phyloP scores from a whole-genome alignment of 371 early-diverging fungal genomes.

The Sporodiniella umbellata region DNA sequence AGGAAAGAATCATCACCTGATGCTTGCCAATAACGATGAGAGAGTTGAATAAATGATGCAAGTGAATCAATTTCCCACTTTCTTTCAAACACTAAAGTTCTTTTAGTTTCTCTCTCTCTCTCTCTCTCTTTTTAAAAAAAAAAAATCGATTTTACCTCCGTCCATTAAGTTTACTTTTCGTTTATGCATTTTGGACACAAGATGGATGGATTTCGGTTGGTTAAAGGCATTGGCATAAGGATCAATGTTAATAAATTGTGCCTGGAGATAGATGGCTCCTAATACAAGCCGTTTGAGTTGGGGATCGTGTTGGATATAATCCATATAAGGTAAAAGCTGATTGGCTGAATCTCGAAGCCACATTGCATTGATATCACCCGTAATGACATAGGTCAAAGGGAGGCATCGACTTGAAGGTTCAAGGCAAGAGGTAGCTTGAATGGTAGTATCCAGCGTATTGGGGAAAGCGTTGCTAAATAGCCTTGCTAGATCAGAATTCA shows the following conservation, averaged over 20 bases:
- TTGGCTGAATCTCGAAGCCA: conserved; percentile 71
- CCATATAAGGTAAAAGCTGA: conserved; percentile 57
- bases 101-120: no score
- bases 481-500: conserved; percentile 44
- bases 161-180: background rate
- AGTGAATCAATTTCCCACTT: conserved; percentile 59
- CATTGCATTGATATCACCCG: conserved; percentile 69
- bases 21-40: conserved; percentile 39
- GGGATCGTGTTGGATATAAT: conserved; percentile 36
- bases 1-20: conserved; percentile 40
- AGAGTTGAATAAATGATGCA: conserved; percentile 50
- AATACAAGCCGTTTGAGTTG: conserved; percentile 42
- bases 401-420: conserved; percentile 5
- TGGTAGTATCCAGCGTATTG: conserved; percentile 64
- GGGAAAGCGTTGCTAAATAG: conserved; percentile 54
- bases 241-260: conserved; percentile 46
- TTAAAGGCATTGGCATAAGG: conserved; percentile 54
- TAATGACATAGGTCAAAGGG: conserved; percentile 57
- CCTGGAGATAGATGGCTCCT: conserved; percentile 54
- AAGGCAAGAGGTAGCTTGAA: conserved; percentile 29
- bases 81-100: conserved; percentile 29
- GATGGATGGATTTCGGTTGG: conserved; percentile 20
- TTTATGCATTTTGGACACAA: background rate
- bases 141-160: conserved; percentile 8
- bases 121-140: background rate